These are phyloP conservation scores for Verticillium zaregamsianum DNA, from an alignment of 2,329 filamentous ascomycete genomes.

Conservation along the genomic window DNA sequence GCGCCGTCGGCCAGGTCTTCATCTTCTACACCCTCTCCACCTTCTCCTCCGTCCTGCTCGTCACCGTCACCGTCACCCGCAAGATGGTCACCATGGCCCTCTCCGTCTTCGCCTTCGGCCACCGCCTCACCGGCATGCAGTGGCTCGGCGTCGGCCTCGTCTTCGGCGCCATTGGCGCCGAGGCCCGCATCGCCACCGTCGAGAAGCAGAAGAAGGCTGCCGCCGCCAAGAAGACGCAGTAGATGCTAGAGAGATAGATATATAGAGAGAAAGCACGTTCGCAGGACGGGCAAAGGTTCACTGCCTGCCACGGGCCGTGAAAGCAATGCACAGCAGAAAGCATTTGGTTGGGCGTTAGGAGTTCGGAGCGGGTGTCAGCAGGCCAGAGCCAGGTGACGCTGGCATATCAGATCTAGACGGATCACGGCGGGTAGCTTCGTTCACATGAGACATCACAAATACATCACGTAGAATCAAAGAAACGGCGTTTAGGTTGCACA, in stretches of 20 bases:
- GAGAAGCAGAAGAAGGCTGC: slow-evolving; percentile 81
- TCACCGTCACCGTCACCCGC: slow-evolving; percentile 93
- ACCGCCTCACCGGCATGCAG: slow-evolving; percentile 81
- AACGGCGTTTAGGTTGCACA: neutral
- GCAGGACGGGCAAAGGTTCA: too few relatives aligned
- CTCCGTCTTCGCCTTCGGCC: slow-evolving; percentile 91
- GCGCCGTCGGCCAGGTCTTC: slow-evolving; percentile 91
- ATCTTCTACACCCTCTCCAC: slow-evolving; percentile 95
- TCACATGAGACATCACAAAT: neutral
- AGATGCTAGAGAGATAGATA: slow-evolving; percentile 6
- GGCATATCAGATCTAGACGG: neutral
- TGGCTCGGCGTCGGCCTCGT: slow-evolving; percentile 90
- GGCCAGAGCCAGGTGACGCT: neutral
- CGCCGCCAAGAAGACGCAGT: slow-evolving; percentile 35
- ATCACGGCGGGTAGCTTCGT: neutral
- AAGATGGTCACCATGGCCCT: slow-evolving; percentile 99
- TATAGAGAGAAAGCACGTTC: neutral
- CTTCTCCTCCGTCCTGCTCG: slow-evolving; percentile 86
- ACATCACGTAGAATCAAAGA: neutral
- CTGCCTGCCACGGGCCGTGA: too few relatives aligned
- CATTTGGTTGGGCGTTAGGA: neutral
- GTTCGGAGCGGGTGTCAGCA: neutral
- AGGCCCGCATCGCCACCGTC: slow-evolving; percentile 72
- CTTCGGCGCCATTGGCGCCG: slow-evolving; percentile 91
- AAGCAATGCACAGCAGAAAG: neutral